Evolutionary conservation across 2,329 filamentous ascomycete genomes (phyloP).

Genomic region (Fusarium pseudoanthophilum): DNA sequence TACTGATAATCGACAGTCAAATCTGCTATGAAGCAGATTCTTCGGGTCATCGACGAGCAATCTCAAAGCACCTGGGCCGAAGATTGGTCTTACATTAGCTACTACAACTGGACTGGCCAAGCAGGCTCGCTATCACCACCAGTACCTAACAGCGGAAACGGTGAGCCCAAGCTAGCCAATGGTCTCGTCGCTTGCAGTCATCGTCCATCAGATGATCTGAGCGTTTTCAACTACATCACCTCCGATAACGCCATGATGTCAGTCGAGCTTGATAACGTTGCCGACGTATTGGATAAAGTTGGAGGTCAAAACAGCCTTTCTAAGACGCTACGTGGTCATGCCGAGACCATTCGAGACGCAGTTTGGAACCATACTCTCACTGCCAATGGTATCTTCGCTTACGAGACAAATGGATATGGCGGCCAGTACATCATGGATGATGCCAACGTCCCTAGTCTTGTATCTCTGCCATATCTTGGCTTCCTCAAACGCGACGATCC

Average conservation of each 20-base stretch:
- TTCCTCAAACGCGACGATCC: conserved; percentile 12
- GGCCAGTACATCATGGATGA: conserved; percentile 34
- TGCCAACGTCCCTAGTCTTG: conserved; percentile 18
- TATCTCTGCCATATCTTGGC: conserved; percentile 12
- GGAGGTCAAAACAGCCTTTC: not conserved
- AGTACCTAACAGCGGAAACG: conserved; percentile 19
- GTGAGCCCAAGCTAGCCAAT: conserved; percentile 17
- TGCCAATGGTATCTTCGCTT: conserved; percentile 12
- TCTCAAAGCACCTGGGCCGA: conserved; percentile 27
- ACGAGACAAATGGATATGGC: conserved; percentile 22
- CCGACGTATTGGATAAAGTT: not conserved
- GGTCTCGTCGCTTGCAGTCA: conserved; percentile 19
- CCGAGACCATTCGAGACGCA: conserved; percentile 1
- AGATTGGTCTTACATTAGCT: conserved; percentile 20
- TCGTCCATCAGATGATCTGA: conserved; percentile 17
- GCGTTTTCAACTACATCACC: conserved; percentile 24
- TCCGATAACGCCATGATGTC: conserved; percentile 31
- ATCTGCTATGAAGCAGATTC: conserved; percentile 13
- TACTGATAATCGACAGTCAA: not conserved
- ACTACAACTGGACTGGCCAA: conserved; percentile 27
- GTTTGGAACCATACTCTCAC: conserved; percentile 20
- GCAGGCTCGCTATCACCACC: conserved; percentile 17
- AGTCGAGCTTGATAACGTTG: conserved; percentile 15
- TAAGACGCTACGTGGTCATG: not conserved
- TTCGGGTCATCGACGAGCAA: conserved; percentile 13